Evolutionary conservation across 192 early-diverging fungal species (phyloP), one percentile per base, ranked within the genome.

Genomic region (Podochytrium sp.): DNA sequence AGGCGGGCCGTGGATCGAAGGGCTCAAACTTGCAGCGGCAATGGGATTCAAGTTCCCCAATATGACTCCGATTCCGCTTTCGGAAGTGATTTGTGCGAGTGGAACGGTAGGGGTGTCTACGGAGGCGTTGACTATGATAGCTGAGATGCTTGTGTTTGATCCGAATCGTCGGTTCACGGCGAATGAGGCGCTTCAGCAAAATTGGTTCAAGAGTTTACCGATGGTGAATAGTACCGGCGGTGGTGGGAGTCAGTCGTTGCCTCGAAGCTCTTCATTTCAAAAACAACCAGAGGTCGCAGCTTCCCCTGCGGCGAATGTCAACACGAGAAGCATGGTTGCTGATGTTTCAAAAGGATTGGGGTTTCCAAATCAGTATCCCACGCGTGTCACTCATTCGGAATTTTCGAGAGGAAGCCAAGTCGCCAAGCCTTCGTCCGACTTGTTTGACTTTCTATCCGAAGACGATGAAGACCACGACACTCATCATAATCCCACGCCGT

Each of bases 111-210:
- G 1, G 18, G 60, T 39, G 12, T 85, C 90, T 0, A 56, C 61
- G 3, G 86, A 81, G 5, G 77, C 88, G 32, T 59, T 91, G 7
- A 75, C 80, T 57, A 56, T 98, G 4, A 81, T 98, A 1, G 85
- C 83, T 14, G 89, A 90, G 32, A 78, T 94, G 55, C 80, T 98
- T 23, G 83, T 85, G 41, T 94, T 94, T 59, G 93, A 96, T 60
- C 96, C 96, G 25, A 84, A 83, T 34, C 78, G 81, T 30, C 81
- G 96, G 23, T 86, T 91, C 2, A 90, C 91, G 0, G 93, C 95
- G 0, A 77, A 81, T 23, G 91, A 95, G 25, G 86, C 91, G 0
- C 74, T 97, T 40, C 78, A 79, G 34, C 81, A 87, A 47, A 83
- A 85, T 0, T 92, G 88, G 81, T 92, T 93, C 63, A 66, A 38